phyloP scores from a whole-genome alignment of 352 stramenopile genomes.

The Discostella stelligera region DNA sequence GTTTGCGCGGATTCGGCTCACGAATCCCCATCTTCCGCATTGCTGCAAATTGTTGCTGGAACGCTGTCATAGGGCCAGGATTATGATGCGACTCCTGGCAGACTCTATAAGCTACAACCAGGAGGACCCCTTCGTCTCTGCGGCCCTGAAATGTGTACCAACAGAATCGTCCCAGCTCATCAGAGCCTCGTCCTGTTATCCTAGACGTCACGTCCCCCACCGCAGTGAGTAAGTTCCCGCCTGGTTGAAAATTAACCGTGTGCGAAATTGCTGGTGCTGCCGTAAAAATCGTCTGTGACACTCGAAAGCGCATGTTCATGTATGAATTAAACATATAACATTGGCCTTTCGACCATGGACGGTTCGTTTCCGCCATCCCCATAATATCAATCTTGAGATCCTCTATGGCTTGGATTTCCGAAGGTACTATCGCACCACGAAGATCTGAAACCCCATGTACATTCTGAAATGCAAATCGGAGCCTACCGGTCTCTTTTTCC shows the following conservation, averaged over 20 bases:
- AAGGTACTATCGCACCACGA: neutral
- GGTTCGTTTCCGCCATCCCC: slow-evolving; percentile 25
- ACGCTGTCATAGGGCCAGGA: slow-evolving; percentile 18
- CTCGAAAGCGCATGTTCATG: neutral
- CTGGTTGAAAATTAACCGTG: neutral
- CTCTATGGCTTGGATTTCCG: slow-evolving; percentile 17
- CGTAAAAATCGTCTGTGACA: neutral
- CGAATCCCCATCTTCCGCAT: neutral
- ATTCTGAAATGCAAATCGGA: no score
- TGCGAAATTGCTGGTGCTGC: neutral
- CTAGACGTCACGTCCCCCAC: neutral
- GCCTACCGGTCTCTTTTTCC: no score
- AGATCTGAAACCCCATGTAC: no score
- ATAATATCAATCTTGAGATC: slow-evolving; percentile 8
- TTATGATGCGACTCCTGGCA: slow-evolving; percentile 9
- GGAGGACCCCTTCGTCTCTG: slow-evolving; percentile 14
- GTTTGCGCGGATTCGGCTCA: no score
- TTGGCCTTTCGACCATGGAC: slow-evolving; percentile 4
- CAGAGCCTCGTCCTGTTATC: neutral
- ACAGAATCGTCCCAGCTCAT: slow-evolving; percentile 16
- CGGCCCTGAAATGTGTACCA: slow-evolving; percentile 10
- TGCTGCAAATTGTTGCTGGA: slow-evolving; percentile 3
- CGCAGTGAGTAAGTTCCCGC: neutral
- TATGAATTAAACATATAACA: no score
- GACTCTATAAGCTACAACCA: slow-evolving; percentile 27